Base-by-base conservation (phyloP, 2,329 filamentous ascomycete genomes). In the Ceratocystis smalleyi region DNA sequence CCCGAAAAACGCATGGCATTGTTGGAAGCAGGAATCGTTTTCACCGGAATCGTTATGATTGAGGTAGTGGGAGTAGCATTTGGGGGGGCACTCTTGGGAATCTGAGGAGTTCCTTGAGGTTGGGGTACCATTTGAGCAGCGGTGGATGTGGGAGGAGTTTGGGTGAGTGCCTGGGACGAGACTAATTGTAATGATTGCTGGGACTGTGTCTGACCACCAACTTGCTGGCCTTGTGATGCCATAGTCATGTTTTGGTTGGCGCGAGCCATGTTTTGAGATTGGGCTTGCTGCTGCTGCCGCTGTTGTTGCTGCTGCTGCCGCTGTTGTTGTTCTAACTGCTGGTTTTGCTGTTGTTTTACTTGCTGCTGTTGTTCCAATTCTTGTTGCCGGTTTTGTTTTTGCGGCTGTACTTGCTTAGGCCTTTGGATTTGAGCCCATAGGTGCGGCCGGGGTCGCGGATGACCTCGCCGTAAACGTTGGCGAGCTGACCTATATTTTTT, bases 1-100 rank as follows among this genome's bases (percentile, higher is more conserved):
- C 77, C 75, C 22, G 76, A 75, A 67, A 83, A 82, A 8, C 80
- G 76, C 72, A 66, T 66, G 17, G 27, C 49, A 43, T 61, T 64
- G 2, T 59, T 62, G 5, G 62, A 32, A 17, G 32, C 59, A 24
- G 73, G 73, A 64, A 79, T 74, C 12, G 72, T 73, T 45, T 75
- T 76, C 32, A 74, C 66, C 67, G 71, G 63, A 40, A 40, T 40
- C 1, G 35, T 40, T 62, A 67, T n/a, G 67, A 67, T 66, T 30
- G 65, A 17, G 47, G 64, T 64, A 4, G 57, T 65, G 10, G 65
- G 65, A 10, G 61, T 64, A 30, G 59, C 54, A n/a, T 68, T 67
- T 35, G 65, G 62, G 40, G 64, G 66, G 4, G 64, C 59, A 17
- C 49, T 49, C 27, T 66, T 67, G 35, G 64, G 55, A 2, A 67